Percentiles rank a stretch among this genome's conserved stretches.
These are phyloP conservation scores for Aspergillus sclerotialis DNA, from an alignment of 2,329 filamentous ascomycete species.

Conservation along the genomic window DNA sequence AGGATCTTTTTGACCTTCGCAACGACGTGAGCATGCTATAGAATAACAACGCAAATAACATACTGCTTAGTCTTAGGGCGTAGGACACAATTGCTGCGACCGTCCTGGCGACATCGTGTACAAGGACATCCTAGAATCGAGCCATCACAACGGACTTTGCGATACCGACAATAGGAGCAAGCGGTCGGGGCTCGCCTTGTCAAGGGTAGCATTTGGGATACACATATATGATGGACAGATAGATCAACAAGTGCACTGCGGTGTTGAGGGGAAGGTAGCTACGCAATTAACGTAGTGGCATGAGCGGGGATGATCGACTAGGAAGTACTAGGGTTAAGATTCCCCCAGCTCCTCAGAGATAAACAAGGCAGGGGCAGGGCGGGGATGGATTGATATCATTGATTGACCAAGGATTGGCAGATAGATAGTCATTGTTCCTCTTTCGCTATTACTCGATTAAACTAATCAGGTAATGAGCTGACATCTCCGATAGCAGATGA, in stretches of 20 bases:
- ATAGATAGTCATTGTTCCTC: too few relatives aligned
- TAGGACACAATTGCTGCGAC: slow-evolving; percentile 29
- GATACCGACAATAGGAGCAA: slow-evolving; percentile 27
- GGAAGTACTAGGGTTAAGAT: too few relatives aligned
- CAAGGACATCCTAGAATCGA: slow-evolving; percentile 35
- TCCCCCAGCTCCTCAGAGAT: too few relatives aligned
- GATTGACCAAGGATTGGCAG: too few relatives aligned
- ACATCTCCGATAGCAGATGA: too few relatives aligned
- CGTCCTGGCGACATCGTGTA: slow-evolving; percentile 49
- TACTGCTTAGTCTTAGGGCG: slow-evolving; percentile 26
- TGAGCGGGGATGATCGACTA: too few relatives aligned
- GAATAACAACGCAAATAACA: not conserved
- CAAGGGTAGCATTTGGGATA: slow-evolving; percentile 12
- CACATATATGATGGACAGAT: not conserved
- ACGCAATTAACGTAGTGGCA: too few relatives aligned
- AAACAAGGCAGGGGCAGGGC: too few relatives aligned
- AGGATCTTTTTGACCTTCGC: not conserved
- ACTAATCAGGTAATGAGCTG: too few relatives aligned
- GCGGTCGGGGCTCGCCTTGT: slow-evolving; percentile 25
- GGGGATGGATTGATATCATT: too few relatives aligned
- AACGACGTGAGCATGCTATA: not conserved
- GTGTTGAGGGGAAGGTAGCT: not conserved
- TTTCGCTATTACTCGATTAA: too few relatives aligned
- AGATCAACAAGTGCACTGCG: not conserved
- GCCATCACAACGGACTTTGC: slow-evolving; percentile 26